Percentiles rank a stretch among this genome's conserved stretches.
Conservation (phyloP, 306 rosid species). For the Luffa aegyptiaca region DNA sequence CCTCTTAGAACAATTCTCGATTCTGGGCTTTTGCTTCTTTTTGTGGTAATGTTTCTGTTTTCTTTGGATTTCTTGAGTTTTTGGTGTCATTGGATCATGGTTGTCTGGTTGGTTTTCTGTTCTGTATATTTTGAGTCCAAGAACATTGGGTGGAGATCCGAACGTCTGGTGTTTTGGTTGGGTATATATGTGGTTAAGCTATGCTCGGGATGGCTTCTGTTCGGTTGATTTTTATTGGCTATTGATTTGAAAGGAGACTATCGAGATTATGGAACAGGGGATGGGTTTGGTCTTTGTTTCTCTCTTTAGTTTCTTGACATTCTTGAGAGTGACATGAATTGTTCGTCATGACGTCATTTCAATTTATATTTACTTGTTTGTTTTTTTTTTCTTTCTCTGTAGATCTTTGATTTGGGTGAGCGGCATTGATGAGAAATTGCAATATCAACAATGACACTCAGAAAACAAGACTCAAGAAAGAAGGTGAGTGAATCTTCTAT, state of each 20-base stretch:
- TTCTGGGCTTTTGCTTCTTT: not conserved
- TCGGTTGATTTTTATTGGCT: not conserved
- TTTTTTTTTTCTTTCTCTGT: not conserved
- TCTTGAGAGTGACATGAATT: not conserved
- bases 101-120: not conserved
- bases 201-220: not conserved
- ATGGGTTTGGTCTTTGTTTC: not conserved
- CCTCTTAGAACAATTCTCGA: not conserved
- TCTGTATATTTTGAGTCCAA: not conserved
- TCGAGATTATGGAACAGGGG: not conserved
- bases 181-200: not conserved
- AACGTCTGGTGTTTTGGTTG: too few species aligned
- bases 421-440: conserved; percentile 19
- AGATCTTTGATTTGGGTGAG: conserved; percentile 25
- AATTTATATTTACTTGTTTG: not conserved
- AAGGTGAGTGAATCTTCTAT: conserved; percentile 16
- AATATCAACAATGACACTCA: conserved; percentile 24
- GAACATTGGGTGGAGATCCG: not conserved
- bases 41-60: conserved; percentile 7
- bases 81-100: not conserved
- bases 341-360: not conserved
- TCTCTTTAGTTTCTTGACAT: not conserved
- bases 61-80: not conserved
- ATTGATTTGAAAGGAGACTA: not conserved
- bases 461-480: conserved; percentile 24